These are phyloP conservation scores for Epipyxis sp. DNA, from an alignment of 108 stramenopile species.

Conservation along the genomic window DNA sequence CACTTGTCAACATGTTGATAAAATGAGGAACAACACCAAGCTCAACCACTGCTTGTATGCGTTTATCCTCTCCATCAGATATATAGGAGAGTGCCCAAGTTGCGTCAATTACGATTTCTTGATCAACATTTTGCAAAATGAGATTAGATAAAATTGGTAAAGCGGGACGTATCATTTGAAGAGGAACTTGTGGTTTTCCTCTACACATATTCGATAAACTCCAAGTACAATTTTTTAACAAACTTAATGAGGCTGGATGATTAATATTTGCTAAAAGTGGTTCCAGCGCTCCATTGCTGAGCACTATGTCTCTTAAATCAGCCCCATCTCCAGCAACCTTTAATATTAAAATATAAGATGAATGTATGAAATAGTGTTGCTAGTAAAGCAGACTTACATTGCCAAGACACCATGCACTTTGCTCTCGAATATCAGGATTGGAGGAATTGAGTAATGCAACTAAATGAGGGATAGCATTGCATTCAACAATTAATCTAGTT, in stretches of 20 bases:
- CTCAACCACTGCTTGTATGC: slow-evolving; percentile 68
- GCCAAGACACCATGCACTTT: slow-evolving; percentile 88
- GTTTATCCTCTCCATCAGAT: slow-evolving; percentile 73
- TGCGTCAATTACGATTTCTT: slow-evolving; percentile 64
- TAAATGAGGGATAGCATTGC: slow-evolving; percentile 66
- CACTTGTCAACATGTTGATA: slow-evolving; percentile 54
- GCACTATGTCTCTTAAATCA: slow-evolving; percentile 65
- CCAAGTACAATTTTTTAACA: slow-evolving; percentile 79
- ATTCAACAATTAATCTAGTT: slow-evolving; percentile 56
- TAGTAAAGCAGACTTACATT: too few relatives aligned
- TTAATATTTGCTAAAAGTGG: slow-evolving; percentile 68
- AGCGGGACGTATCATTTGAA: slow-evolving; percentile 54
- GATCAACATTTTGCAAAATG: slow-evolving; percentile 36
- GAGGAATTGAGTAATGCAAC: slow-evolving; percentile 61
- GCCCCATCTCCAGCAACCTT: slow-evolving; percentile 86
- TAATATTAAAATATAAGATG: too few relatives aligned
- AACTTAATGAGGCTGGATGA: slow-evolving; percentile 62
- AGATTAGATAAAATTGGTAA: slow-evolving; percentile 56
- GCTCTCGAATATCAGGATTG: slow-evolving; percentile 78
- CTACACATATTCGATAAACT: slow-evolving; percentile 87
- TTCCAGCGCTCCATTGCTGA: slow-evolving; percentile 59
- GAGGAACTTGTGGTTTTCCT: slow-evolving; percentile 74
- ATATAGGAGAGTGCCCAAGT: slow-evolving; percentile 84
- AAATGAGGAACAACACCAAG: slow-evolving; percentile 52
- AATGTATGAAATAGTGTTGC: too few relatives aligned